These are phyloP conservation scores for Periconia macrospinosa DNA, from an alignment of 2,329 filamentous ascomycete species.

Conservation along the genomic window DNA sequence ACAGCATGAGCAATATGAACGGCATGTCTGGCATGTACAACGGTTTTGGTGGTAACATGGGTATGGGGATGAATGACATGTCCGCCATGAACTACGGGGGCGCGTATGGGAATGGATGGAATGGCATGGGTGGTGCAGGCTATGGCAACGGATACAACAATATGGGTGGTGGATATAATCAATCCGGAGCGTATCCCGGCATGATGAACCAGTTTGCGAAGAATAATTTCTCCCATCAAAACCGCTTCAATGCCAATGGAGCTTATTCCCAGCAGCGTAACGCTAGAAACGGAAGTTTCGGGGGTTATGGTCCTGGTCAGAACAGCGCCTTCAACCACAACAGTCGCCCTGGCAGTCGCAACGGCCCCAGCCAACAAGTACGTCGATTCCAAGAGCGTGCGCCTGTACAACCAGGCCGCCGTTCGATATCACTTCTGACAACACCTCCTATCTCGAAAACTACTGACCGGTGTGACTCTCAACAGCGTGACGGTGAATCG, in stretches of 20 bases:
- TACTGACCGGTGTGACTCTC: constrained; percentile 26
- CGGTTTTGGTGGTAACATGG: constrained; percentile 68
- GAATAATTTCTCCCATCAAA: constrained; percentile 67
- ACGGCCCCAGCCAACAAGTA: constrained; percentile 29
- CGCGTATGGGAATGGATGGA: constrained; percentile 64
- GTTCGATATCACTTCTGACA: neutral
- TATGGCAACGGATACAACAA: constrained; percentile 64
- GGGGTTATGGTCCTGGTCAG: constrained; percentile 32
- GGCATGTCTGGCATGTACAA: constrained; percentile 85
- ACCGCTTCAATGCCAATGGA: constrained; percentile 78
- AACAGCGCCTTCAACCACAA: constrained; percentile 18
- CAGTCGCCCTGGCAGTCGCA: constrained; percentile 36
- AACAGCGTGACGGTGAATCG: constrained; percentile 36
- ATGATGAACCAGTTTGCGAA: constrained; percentile 59
- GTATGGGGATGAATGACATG: constrained; percentile 79
- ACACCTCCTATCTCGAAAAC: constrained; percentile 8
- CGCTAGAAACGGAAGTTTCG: constrained; percentile 46
- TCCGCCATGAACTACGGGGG: constrained; percentile 65
- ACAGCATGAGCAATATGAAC: constrained; percentile 68
- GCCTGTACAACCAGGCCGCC: constrained; percentile 8
- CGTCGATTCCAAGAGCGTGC: constrained; percentile 30
- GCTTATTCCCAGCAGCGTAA: constrained; percentile 47
- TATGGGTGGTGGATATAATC: constrained; percentile 58
- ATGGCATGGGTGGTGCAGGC: constrained; percentile 69
- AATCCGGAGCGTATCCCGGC: constrained; percentile 52